Evolutionary conservation across 129 eudicot genomes (phyloP).

Genomic region (Saposhnikovia divaricata): DNA sequence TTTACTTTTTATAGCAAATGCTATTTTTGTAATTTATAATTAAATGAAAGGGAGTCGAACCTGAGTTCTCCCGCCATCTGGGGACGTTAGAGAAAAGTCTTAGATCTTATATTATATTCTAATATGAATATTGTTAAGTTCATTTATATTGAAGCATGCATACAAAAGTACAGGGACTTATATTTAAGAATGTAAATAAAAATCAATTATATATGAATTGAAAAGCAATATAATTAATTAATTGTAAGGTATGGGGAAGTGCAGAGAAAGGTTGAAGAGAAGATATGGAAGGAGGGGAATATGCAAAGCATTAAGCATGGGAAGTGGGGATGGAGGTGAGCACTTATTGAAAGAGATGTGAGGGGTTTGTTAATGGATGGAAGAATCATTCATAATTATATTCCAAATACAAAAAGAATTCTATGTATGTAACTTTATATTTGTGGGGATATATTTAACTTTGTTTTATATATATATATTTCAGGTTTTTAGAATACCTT

Average conservation of each 20-base stretch:
- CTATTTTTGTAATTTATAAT: background rate
- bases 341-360: conserved; percentile 9
- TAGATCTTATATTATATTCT: too few relatives aligned
- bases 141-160: background rate
- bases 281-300: background rate
- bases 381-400: background rate
- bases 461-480: background rate
- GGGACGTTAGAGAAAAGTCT: too few relatives aligned
- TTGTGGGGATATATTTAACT: background rate
- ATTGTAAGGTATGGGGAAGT: background rate
- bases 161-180: too few relatives aligned
- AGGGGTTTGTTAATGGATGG: conserved; percentile 4
- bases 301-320: background rate
- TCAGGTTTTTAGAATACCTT: background rate
- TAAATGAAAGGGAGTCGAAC: too few relatives aligned
- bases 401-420: background rate
- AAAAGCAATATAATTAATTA: background rate
- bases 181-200: too few relatives aligned
- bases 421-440: too few relatives aligned
- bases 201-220: too few relatives aligned
- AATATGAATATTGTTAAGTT: too few relatives aligned
- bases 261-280: background rate
- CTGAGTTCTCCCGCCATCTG: too few relatives aligned
- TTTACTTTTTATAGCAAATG: background rate
- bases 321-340: background rate